phyloP scores from a whole-genome alignment of 2,329 filamentous ascomycete genomes.

The Bretziella fagacearum region DNA sequence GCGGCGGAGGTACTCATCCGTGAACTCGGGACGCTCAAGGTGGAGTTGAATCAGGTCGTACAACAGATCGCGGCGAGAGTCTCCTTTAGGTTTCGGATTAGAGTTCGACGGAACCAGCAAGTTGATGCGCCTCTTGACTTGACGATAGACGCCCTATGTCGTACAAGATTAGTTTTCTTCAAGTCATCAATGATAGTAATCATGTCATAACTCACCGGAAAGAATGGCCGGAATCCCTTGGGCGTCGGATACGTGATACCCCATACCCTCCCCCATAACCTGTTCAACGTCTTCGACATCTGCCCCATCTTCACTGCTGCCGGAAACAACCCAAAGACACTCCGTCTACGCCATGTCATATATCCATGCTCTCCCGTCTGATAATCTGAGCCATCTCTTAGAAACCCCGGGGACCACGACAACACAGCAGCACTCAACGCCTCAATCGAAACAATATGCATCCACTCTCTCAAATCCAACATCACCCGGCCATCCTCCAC shows the following conservation, averaged over 20 bases:
- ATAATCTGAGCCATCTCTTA: constrained; percentile 28
- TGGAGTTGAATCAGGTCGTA: constrained; percentile 31
- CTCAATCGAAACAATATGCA: constrained; percentile 38
- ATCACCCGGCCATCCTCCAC: constrained; percentile 15
- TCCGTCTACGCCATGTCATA: constrained; percentile 34
- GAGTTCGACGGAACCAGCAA: constrained; percentile 8
- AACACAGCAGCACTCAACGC: constrained; percentile 33
- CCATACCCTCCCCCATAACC: constrained; percentile 28
- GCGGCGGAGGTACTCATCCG: constrained; percentile 30
- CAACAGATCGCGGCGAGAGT: constrained; percentile 26
- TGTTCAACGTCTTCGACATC: constrained; percentile 22
- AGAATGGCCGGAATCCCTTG: constrained; percentile 30
- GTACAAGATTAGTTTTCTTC: not conserved
- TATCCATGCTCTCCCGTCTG: constrained; percentile 33
- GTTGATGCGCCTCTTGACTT: constrained; percentile 14
- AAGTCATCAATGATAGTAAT: not conserved
- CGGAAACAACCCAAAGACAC: constrained; percentile 35
- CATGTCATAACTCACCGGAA: constrained; percentile 24
- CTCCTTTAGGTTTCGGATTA: constrained; percentile 20
- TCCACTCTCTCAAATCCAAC: constrained; percentile 36
- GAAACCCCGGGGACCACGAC: constrained; percentile 34
- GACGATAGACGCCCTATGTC: constrained; percentile 14
- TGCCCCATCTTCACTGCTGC: constrained; percentile 23
- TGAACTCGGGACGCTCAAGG: constrained; percentile 29
- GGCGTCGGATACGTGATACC: constrained; percentile 29